Base-by-base conservation (phyloP, 257 asterid species). In the Plantago elongata region DNA sequence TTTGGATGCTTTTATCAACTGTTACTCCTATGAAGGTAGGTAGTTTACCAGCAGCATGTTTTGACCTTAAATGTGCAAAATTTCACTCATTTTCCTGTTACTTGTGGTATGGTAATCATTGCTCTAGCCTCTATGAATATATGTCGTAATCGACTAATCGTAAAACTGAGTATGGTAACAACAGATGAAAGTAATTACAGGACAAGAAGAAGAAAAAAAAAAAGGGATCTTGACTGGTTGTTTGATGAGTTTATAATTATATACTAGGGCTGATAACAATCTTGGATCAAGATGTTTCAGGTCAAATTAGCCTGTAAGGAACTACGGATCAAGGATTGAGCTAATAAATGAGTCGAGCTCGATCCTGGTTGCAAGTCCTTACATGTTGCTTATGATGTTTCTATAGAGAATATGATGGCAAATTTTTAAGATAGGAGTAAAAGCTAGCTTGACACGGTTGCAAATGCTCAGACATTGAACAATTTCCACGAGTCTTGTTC, bases 11-110 rank as follows among this genome's bases (percentile, higher is more conserved):
- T 83, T 85, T 2, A 90, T 88, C 65, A 84, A 84, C 45, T 85
- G 95, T 60, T 88, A 79, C 80, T 75, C 90, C 9, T 86, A 88
- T 30, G 98, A 91, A 86, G 96, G 98, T 90, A 69, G 42, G 13
- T 34, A 2, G 3, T 11, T 10, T 27, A 54, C 9, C 29, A 11
- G 12, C 37, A 11, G 17, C 1, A 8, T 7, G 16, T 11, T 17
- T 1, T 15, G 18, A n/a, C n/a, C 29, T 34, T 34, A 34, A 34
- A 1, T 34, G 40, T 34, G 40, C 40, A 34, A 3, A 34, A 6
- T 34, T 34, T 34, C 8, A 34, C 40, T 34, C 40, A 34, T 1
- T 34, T 7, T 34, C 40, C 0, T 34, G 40, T 34, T 3, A 34
- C 1, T 34, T 34, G 40, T 34, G 40, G 40, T 34, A 34, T 34